Conservation (phyloP, 2,329 filamentous ascomycete species). For the Xylariomycetidae sp. region DNA sequence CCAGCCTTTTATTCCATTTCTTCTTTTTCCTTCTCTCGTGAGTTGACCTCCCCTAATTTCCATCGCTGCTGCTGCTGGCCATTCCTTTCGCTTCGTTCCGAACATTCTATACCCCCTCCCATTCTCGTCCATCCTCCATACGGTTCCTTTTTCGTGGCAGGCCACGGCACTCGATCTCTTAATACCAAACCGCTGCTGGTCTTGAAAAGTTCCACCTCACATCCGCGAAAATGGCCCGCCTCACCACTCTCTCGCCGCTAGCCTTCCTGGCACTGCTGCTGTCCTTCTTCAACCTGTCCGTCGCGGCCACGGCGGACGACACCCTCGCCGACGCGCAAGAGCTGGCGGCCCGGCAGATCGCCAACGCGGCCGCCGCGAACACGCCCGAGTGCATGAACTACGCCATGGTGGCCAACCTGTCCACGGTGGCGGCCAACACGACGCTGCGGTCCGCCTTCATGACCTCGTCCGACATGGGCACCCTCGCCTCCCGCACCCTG, state of each 20-base stretch:
- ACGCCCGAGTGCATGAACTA: slow-evolving; percentile 34
- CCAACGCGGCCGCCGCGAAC: slow-evolving; percentile 9
- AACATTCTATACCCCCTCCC: slow-evolving; percentile 5
- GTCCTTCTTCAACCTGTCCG: slow-evolving; percentile 14
- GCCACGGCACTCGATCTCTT: slow-evolving; percentile 16
- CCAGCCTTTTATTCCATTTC: neutral
- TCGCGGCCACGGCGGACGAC: slow-evolving; percentile 12
- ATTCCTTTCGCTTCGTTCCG: slow-evolving; percentile 15
- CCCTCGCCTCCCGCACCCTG: slow-evolving; percentile 31
- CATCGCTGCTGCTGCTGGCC: slow-evolving; percentile 10
- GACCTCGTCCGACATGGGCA: slow-evolving; percentile 35
- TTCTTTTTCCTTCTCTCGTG: slow-evolving; percentile 9
- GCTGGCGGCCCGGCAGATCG: slow-evolving; percentile 18
- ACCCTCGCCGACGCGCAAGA: slow-evolving; percentile 7
- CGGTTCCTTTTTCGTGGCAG: slow-evolving; percentile 15
- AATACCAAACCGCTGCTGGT: slow-evolving; percentile 1
- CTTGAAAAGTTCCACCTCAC: neutral
- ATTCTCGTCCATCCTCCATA: slow-evolving; percentile 3
- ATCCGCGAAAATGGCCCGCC: slow-evolving; percentile 12
- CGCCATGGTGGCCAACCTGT: slow-evolving; percentile 39
- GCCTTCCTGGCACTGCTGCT: slow-evolving; percentile 15
- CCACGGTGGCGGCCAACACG: slow-evolving; percentile 37
- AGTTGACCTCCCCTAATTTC: slow-evolving; percentile 19
- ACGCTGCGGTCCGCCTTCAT: slow-evolving; percentile 41
- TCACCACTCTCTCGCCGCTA: slow-evolving; percentile 13